Evolutionary conservation across 768 basidiomycete species (phyloP), one percentile per base, ranked within the genome.

Genomic region (Solioccasus polychromus): DNA sequence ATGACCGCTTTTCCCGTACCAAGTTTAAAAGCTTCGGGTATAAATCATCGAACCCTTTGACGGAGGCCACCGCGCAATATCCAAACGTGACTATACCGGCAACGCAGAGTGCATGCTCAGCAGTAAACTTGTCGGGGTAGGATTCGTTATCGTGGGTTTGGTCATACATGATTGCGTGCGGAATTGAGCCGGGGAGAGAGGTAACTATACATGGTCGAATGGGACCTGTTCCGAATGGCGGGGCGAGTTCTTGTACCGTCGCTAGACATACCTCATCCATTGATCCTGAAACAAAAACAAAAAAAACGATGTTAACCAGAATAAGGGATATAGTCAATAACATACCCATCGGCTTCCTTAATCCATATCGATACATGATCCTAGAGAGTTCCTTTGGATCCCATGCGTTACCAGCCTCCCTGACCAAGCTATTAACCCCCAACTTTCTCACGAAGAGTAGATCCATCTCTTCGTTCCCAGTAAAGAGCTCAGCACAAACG

Each of bases 71-170:
- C 4, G 88, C 96, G 19, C 82, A 88, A 57, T 80, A 82, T 28
- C 88, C 87, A 69, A 98, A 98, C 0, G 94, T 80, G 15, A 88
- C 87, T n/a, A 98, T 73, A 18, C 92, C 91, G 3, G 90, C 96
- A 0, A 91, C 92, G 8, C 92, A 85, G n/a, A 99, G 79, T 0
- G 92, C 88, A 65, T 98, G 93, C 64, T 98, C 92, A 7, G 94
- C 91, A 1, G 88, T 87, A 29, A 92, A 83, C 66, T 95, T 98
- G 68, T 91, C 80, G 12, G 85, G 67, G 1, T 87, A 88, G 2
- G 93, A 86, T 64, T 98, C 92, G 61, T 99, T 99, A 69, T 99
- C 96, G 68, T 99, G 96, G 1, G 96, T 98, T 46, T 91, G 75
- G 64, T 99, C 96, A 67, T 92, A 98, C 59, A 97, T 75, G 26